phyloP scores from a whole-genome alignment of 1,139 yeast species.

The Meyerozyma athensensis region DNA sequence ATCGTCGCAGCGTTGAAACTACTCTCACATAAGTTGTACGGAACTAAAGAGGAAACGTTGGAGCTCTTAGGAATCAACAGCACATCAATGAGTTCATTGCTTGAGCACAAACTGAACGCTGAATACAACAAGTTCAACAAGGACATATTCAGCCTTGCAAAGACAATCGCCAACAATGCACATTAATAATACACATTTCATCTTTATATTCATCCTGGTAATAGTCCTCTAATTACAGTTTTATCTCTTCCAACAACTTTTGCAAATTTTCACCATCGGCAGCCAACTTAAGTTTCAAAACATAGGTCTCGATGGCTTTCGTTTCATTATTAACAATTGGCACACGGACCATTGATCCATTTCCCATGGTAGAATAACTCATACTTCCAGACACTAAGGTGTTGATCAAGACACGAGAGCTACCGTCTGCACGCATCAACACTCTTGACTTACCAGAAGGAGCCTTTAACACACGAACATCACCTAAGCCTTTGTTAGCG shows the following conservation, averaged over 20 bases:
- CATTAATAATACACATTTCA: neutral
- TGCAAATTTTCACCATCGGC: constrained; percentile 66
- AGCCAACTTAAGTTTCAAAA: constrained; percentile 63
- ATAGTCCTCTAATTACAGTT: too few species aligned
- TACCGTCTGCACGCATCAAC: constrained; percentile 83
- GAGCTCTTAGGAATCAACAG: constrained; percentile 30
- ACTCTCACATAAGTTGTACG: constrained; percentile 50
- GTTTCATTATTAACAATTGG: constrained; percentile 48
- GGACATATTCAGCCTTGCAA: constrained; percentile 3
- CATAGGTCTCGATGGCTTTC: constrained; percentile 47
- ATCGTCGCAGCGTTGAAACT: constrained; percentile 45
- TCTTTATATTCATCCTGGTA: too few species aligned
- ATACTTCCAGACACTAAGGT: constrained; percentile 48
- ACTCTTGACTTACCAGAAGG: constrained; percentile 62
- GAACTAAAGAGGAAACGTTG: constrained; percentile 42
- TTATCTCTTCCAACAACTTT: constrained; percentile 47
- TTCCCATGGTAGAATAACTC: constrained; percentile 54
- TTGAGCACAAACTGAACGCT: too few species aligned
- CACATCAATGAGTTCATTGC: too few species aligned
- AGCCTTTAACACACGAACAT: constrained; percentile 64
- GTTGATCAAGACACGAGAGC: constrained; percentile 76
- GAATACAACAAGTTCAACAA: constrained; percentile 17
- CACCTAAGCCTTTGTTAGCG: constrained; percentile 73
- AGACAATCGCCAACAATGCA: neutral
- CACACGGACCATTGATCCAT: constrained; percentile 53